Evolutionary conservation across 2,329 filamentous ascomycete genomes (phyloP).

Genomic region (Colletotrichum lupini): DNA sequence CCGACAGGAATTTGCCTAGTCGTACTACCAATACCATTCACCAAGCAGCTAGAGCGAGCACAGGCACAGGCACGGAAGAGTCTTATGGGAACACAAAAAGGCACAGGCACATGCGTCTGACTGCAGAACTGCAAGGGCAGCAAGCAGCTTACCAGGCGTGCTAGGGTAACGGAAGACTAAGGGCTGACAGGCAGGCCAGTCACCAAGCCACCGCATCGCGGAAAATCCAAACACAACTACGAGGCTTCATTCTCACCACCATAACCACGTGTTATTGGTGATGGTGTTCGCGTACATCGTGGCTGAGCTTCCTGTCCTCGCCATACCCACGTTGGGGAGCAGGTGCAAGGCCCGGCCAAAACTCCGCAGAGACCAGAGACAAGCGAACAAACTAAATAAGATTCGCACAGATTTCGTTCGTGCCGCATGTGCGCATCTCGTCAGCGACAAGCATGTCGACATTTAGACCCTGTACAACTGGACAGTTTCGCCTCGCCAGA

Average conservation of each 20-base stretch:
- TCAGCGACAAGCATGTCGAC: not conserved
- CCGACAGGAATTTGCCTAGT: not conserved
- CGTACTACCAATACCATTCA: not conserved
- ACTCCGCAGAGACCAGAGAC: not conserved
- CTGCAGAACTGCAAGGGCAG: not conserved
- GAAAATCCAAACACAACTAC: not conserved
- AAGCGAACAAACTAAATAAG: not conserved
- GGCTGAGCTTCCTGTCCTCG: not conserved
- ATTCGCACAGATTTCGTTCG: not conserved
- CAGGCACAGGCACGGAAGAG: not conserved
- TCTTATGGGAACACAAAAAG: not conserved
- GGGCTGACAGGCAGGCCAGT: not conserved
- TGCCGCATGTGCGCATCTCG: not conserved
- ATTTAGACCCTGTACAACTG: slow-evolving; percentile 4
- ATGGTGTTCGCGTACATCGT: not conserved
- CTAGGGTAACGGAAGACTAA: not conserved
- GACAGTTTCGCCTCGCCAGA: not conserved
- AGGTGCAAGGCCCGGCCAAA: not conserved
- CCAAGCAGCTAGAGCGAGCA: not conserved
- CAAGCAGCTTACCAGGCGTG: not conserved
- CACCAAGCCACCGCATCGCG: not conserved
- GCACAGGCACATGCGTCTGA: not conserved
- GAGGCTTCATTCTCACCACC: not conserved
- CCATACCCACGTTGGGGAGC: not conserved
- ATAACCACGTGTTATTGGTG: not conserved